phyloP scores from a whole-genome alignment of 2,329 filamentous ascomycete species.

The Fusarium sarcochroum region DNA sequence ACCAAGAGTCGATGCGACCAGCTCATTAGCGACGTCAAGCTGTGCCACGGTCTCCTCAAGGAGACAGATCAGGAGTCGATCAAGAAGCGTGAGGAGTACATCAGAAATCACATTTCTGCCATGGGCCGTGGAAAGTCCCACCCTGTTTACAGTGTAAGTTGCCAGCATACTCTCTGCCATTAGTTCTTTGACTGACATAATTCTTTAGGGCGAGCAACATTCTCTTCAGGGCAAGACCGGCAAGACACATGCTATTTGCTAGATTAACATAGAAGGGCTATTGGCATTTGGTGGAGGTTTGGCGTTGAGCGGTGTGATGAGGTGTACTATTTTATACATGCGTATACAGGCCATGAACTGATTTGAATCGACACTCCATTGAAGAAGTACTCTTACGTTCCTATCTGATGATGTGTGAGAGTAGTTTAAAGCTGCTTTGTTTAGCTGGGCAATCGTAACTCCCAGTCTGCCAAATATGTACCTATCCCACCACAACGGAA shows the following conservation, averaged over 20 bases:
- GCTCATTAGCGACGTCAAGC: slow-evolving; percentile 82
- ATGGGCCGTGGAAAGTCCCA: slow-evolving; percentile 67
- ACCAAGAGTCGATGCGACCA: slow-evolving; percentile 84
- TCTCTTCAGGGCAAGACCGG: slow-evolving; percentile 90
- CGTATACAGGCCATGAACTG: slow-evolving; percentile 33
- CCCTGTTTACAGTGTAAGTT: slow-evolving; percentile 61
- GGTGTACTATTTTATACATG: slow-evolving; percentile 21
- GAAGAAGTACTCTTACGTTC: not conserved
- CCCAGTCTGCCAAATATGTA: too few relatives aligned
- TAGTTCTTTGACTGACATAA: not conserved
- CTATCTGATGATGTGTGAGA: too few relatives aligned
- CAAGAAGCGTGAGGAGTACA: slow-evolving; percentile 76
- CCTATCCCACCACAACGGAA: too few relatives aligned
- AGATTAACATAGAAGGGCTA: slow-evolving; percentile 47
- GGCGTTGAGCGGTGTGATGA: slow-evolving; percentile 43
- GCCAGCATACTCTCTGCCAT: not conserved
- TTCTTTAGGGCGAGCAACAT: slow-evolving; percentile 79
- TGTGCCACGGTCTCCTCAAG: slow-evolving; percentile 79
- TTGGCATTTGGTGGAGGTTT: slow-evolving; percentile 18
- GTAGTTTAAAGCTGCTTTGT: not conserved
- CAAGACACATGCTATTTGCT: slow-evolving; percentile 92
- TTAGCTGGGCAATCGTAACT: not conserved
- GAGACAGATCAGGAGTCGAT: slow-evolving; percentile 81
- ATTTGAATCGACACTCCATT: not conserved
- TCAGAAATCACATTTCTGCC: slow-evolving; percentile 68